A percentile compares a stretch with the other conserved stretches of the same genome.
Conservation (phyloP, 192 early-diverging fungal genomes). For the Thoreauomyces humboldtii region DNA sequence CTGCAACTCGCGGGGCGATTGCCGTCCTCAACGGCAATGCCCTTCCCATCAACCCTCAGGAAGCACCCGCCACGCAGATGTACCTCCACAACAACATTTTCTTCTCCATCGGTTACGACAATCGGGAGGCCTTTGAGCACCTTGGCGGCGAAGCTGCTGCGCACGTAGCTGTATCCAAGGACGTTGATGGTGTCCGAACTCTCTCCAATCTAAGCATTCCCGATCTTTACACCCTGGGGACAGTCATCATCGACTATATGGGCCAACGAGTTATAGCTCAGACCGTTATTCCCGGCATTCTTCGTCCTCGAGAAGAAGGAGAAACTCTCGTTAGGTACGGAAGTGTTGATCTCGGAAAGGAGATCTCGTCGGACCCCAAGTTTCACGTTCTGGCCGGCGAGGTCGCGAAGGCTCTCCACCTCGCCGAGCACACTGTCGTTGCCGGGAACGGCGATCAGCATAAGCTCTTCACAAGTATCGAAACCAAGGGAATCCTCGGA, state of each 20-base stretch:
- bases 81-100: slow-evolving; percentile 96
- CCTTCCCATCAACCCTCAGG: slow-evolving; percentile 72
- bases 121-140: slow-evolving; percentile 75
- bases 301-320: slow-evolving; percentile 61
- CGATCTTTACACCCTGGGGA: slow-evolving; percentile 85
- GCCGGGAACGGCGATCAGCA: slow-evolving; percentile 64
- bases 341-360: slow-evolving; percentile 78
- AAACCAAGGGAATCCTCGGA: slow-evolving; percentile 85
- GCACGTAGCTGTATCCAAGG: slow-evolving; percentile 91
- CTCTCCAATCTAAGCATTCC: slow-evolving; percentile 73
- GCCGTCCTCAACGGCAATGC: slow-evolving; percentile 79
- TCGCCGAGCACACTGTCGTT: slow-evolving; percentile 74
- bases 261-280: slow-evolving; percentile 90
- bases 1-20: slow-evolving; percentile 80
- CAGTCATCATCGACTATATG: slow-evolving; percentile 89
- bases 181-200: slow-evolving; percentile 83
- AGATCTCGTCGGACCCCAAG: slow-evolving; percentile 60
- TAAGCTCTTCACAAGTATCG: slow-evolving; percentile 76
- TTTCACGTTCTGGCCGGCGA: slow-evolving; percentile 74
- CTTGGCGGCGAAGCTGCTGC: slow-evolving; percentile 87
- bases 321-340: slow-evolving; percentile 83
- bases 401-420: slow-evolving; percentile 74
- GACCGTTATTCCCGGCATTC: slow-evolving; percentile 84
- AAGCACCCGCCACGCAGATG: slow-evolving; percentile 58
- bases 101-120: slow-evolving; percentile 82